phyloP scores from a whole-genome alignment of 1,284 basidiomycete species.

The Naganishia sp. region DNA sequence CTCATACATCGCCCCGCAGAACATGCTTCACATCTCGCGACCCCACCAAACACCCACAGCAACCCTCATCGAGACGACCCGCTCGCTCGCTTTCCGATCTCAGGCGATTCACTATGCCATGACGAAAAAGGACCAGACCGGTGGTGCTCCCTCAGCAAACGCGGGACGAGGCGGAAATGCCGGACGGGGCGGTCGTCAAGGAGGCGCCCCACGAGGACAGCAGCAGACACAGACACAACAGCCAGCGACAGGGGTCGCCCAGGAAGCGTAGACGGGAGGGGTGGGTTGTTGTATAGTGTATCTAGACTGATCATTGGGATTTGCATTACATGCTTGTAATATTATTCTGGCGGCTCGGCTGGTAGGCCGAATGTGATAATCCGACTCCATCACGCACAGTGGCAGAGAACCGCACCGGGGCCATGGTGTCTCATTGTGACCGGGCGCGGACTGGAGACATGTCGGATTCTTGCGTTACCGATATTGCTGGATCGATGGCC shows the following conservation, averaged over 20 bases:
- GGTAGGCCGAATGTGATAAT: no score
- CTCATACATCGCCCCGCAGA: constrained; percentile 58
- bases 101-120: constrained; percentile 87
- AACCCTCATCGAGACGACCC: constrained; percentile 92
- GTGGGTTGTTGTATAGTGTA: no score
- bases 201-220: constrained; percentile 18
- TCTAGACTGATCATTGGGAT: no score
- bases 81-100: constrained; percentile 85
- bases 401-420: no score
- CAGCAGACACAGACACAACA: constrained; percentile 13
- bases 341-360: background rate
- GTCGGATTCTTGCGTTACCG: no score
- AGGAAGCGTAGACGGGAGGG: constrained; percentile 14
- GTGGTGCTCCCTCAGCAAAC: constrained; percentile 30
- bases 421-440: no score
- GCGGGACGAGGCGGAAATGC: constrained; percentile 43
- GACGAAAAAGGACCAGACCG: constrained; percentile 41
- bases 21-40: constrained; percentile 93
- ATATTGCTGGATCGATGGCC: no score
- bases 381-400: no score
- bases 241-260: constrained; percentile 13
- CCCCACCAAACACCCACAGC: constrained; percentile 89
- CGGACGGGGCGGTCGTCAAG: constrained; percentile 39
- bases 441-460: no score
- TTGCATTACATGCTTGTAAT: no score